Base-by-base conservation (phyloP, 371 early-diverging fungal species). In the Lichtheimia ornata region DNA sequence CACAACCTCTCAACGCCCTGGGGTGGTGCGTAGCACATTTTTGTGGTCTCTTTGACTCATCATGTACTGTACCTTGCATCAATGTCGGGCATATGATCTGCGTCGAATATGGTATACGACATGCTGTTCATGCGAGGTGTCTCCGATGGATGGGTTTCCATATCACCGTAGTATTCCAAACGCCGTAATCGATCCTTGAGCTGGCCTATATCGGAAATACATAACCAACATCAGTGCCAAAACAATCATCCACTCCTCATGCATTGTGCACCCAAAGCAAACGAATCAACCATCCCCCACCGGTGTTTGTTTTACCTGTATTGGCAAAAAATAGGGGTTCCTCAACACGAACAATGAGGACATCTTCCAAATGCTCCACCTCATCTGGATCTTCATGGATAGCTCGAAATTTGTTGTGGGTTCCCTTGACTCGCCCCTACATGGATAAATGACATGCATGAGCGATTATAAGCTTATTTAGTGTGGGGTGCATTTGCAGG, bases 301-400 rank as follows among this genome's bases (percentile, higher is more conserved):
- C 5, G 9, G 35, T 35, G 35, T 35, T 35, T 35, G 11, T 47
- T 35, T 47, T 69, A 74, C 79, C 96, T 49, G 92, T 89, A 69
- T 97, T 97, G 47, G 96, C 97, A 81, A 97, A 97, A 69, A 90
- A 95, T 25, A 97, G 73, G 0, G 90, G 87, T 63, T 97, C 98
- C 58, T 95, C 94, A 27, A 97, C 84, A 53, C 90, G 84, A 58
- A 97, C 87, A 60, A 97, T 84, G 35, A 97, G 72, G 18, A 88
- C 88, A 12, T 92, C 95, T 64, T 92, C 88, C 24, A 95, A 77
- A 41, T 90, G 89, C 63, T 91, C 90, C 14, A 76, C 63, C 30
- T 79, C 74, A 27, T 85, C 79, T 13, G 87, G 83, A 43, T 86
- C 81, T 50, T 89, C 84, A 62, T 81, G 79, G 66, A 87, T 84